Conservation (phyloP, 129 eudicot genomes). For the Chrysanthemum makinoi region DNA sequence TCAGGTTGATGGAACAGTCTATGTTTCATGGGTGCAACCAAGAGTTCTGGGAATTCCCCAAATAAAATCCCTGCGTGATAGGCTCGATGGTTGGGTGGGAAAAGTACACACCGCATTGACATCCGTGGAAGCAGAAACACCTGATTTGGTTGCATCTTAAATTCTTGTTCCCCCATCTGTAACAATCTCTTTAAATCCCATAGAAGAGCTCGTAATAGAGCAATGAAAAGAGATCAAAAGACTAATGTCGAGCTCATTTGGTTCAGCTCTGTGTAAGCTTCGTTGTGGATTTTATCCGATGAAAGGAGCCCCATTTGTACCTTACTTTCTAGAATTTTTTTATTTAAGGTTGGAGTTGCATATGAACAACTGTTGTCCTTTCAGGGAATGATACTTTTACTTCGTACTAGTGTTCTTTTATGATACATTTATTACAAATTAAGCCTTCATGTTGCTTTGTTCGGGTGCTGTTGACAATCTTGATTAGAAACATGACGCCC, state of each 20-base stretch:
- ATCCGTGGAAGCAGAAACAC: slow-evolving; percentile 95
- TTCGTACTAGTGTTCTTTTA: background rate
- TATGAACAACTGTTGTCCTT: slow-evolving; percentile 21
- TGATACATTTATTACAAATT: background rate
- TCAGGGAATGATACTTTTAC: slow-evolving; percentile 6
- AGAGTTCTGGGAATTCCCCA: slow-evolving; percentile 85
- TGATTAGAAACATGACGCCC: background rate
- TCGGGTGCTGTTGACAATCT: background rate
- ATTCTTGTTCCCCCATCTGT: slow-evolving; percentile 24
- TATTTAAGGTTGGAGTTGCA: slow-evolving; percentile 17
- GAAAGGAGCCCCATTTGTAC: slow-evolving; percentile 15
- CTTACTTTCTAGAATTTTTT: slow-evolving; percentile 14
- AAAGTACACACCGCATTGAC: slow-evolving; percentile 89
- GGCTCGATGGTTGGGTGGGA: slow-evolving; percentile 82
- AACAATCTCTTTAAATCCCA: slow-evolving; percentile 28
- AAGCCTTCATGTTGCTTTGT: background rate
- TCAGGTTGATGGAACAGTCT: slow-evolving; percentile 89
- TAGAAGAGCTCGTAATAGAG: slow-evolving; percentile 11
- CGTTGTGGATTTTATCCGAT: slow-evolving; percentile 3
- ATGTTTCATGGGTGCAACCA: slow-evolving; percentile 97
- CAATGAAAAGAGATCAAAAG: slow-evolving; percentile 5
- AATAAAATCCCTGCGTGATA: slow-evolving; percentile 77
- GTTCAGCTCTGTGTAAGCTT: slow-evolving; percentile 18
- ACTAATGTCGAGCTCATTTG: slow-evolving; percentile 8
- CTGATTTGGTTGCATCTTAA: slow-evolving; percentile 81